Percentiles rank a stretch among this genome's conserved stretches.
Evolutionary conservation across 352 stramenopile genomes (phyloP).

Genomic region (Phytophthora ohioensis): DNA sequence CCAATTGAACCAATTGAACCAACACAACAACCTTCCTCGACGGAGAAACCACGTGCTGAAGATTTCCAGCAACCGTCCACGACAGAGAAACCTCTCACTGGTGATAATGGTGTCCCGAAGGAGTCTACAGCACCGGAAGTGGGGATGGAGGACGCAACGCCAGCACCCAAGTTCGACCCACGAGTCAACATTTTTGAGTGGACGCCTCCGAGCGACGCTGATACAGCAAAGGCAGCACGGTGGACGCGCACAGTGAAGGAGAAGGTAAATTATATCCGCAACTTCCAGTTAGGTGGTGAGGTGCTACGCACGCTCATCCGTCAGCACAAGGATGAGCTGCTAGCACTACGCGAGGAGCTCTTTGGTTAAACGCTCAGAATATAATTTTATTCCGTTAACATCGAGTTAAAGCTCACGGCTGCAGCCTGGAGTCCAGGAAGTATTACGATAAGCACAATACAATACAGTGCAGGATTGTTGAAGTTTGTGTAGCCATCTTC

Average conservation of each 20-base stretch:
- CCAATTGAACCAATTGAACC: not conserved
- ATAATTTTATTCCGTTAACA: not conserved
- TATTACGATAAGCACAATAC: too few relatives aligned
- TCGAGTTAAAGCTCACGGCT: not conserved
- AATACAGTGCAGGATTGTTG: too few relatives aligned
- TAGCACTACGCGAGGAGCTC: conserved; percentile 59
- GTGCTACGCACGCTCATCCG: conserved; percentile 68
- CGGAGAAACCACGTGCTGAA: conserved; percentile 2
- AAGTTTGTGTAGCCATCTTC: too few relatives aligned
- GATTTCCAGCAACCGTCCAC: not conserved
- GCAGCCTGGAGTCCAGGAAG: too few relatives aligned
- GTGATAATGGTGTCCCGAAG: not conserved
- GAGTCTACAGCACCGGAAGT: not conserved
- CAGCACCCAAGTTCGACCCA: conserved; percentile 34
- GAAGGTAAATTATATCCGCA: conserved; percentile 55
- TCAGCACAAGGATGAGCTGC: conserved; percentile 63
- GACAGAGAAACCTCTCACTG: not conserved
- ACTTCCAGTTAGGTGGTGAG: conserved; percentile 67
- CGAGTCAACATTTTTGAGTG: conserved; percentile 76
- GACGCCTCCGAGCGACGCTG: conserved; percentile 31
- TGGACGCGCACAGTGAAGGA: conserved; percentile 60
- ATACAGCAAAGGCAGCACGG: conserved; percentile 26
- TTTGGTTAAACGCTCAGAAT: conserved; percentile 41
- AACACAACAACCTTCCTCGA: not conserved
- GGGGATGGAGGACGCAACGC: conserved; percentile 2